Base-by-base conservation (phyloP, 1,284 basidiomycete genomes). In the Amylostereum areolatum region DNA sequence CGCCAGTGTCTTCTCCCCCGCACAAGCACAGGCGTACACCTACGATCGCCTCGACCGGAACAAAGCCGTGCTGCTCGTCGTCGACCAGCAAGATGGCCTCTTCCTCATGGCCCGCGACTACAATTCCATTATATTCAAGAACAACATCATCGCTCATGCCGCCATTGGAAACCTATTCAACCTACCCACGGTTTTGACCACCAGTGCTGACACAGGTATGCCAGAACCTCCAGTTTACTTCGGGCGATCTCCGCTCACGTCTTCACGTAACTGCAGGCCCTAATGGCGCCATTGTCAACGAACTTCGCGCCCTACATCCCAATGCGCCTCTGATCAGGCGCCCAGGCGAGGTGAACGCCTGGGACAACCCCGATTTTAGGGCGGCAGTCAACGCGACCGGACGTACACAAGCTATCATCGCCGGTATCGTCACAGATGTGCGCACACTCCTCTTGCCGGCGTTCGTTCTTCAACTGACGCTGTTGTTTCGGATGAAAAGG, bases 361-460 rank as follows among this genome's bases (percentile, higher is more conserved):
- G 74, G 74, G 73, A 75, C 57, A 75, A 73, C 57, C 50, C 61
- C 3, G 73, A 75, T 43, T 75, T 77, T 62, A 63, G 68, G 37
- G 60, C 59, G 2, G 74, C 74, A n/a, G 71, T 77, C 28, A 58
- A 68, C 41, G 71, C 72, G 3, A 74, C 73, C 3, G 72, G 72
- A 2, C 75, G 72, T 57, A 73, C 70, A 53, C 74, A 75, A 51
- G 57, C 75, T 47, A 74, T 75, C 56, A 56, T 75, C 18, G 74
- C 64, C 18, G 73, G 74, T 3, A 75, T 77, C 47, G 66, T 65
- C 11, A 77, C 74, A 9, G 74, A 77, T 46, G 74, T 75, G 56
- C 46, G 70, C 61, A 4, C 30, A 18, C 41, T 42, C 11, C 24
- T 40, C 43, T 18, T n/a, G 12, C 32, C 24, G 32, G 24, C 43